phyloP scores from a whole-genome alignment of 2,329 filamentous ascomycete genomes.

The Saccharata proteae region DNA sequence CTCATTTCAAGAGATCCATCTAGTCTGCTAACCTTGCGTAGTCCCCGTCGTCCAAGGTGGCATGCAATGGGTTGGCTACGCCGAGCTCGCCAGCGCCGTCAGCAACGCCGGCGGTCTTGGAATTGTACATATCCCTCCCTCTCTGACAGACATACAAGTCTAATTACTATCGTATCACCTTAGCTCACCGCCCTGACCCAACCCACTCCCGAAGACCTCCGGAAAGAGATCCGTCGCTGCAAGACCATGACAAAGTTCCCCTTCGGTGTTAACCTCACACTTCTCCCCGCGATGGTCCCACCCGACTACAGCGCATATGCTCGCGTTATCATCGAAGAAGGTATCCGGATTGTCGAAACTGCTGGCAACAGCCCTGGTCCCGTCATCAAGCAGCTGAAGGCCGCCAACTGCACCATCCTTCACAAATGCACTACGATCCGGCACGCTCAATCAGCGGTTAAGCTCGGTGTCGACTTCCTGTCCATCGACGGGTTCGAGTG shows the following conservation, averaged over 20 bases:
- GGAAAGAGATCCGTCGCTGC: constrained; percentile 84
- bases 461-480: constrained; percentile 91
- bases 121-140: constrained; percentile 33
- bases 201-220: constrained; percentile 80
- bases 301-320: constrained; percentile 90
- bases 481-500: constrained; percentile 98
- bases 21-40: constrained; percentile 17
- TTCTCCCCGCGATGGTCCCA: constrained; percentile 78
- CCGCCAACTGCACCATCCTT: constrained; percentile 63
- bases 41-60: constrained; percentile 76
- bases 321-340: constrained; percentile 85
- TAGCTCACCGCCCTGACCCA: constrained; percentile 77
- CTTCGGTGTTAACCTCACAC: constrained; percentile 91
- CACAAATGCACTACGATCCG: constrained; percentile 98
- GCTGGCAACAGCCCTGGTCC: constrained; percentile 84
- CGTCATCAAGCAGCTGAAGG: constrained; percentile 80
- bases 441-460: constrained; percentile 81
- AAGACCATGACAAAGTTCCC: constrained; percentile 64
- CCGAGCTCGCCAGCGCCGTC: constrained; percentile 63
- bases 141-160: background rate
- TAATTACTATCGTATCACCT: constrained; percentile 4
- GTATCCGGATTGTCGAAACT: constrained; percentile 82
- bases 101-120: constrained; percentile 59
- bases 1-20: constrained; percentile 30
- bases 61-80: constrained; percentile 79